Conservation (phyloP, 1,284 basidiomycete species). For the Cystobasidium sp. region DNA sequence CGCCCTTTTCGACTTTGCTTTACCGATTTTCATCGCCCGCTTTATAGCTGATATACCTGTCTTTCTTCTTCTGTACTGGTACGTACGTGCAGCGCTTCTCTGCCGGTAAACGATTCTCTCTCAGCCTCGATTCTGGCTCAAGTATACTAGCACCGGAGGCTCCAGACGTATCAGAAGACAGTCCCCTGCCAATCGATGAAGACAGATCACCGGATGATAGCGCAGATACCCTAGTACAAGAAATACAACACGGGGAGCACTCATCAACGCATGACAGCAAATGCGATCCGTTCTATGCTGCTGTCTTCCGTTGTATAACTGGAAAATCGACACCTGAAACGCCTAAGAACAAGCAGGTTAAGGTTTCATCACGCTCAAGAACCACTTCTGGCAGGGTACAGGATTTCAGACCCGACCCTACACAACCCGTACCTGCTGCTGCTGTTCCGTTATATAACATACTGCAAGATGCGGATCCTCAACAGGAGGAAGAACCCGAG, state of each 20-base stretch:
- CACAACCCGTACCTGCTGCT: not conserved
- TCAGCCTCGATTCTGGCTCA: conserved; percentile 21
- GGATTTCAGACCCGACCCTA: not conserved
- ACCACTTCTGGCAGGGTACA: not conserved
- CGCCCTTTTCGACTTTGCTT: conserved; percentile 3
- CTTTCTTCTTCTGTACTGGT: not conserved
- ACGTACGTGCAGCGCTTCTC: conserved; percentile 19
- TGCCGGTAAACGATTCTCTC: conserved; percentile 31
- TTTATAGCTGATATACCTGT: not conserved
- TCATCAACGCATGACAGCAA: not conserved
- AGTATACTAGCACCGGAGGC: not conserved
- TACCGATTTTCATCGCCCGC: not conserved
- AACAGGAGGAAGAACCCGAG: conserved; percentile 50
- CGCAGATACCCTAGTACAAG: no score
- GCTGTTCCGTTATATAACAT: not conserved
- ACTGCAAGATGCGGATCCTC: not conserved
- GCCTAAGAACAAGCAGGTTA: not conserved
- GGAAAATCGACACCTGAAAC: conserved; percentile 57
- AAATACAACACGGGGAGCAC: not conserved
- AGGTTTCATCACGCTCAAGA: not conserved
- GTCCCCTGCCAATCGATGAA: no score
- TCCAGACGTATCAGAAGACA: not conserved
- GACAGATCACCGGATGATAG: not conserved
- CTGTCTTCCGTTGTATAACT: conserved; percentile 51
- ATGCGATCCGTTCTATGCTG: conserved; percentile 69